Evolutionary conservation across 805 yeast species (phyloP).

Genomic region (Candida insectalens): DNA sequence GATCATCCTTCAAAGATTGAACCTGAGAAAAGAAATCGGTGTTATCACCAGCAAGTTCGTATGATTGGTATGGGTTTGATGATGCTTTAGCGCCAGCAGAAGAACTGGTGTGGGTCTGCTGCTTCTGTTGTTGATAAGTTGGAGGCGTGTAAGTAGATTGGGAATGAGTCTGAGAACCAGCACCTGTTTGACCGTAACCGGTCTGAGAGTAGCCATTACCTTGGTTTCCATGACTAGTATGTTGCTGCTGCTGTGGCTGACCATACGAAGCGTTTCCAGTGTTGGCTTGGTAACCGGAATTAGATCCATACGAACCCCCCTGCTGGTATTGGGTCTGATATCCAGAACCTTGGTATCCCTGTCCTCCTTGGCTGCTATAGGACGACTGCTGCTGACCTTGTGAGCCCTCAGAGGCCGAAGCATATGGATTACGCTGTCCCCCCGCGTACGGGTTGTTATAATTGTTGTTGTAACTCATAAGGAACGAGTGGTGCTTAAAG

Average conservation of each 20-base stretch:
- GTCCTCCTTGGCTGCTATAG: not conserved
- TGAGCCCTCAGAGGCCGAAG: not conserved
- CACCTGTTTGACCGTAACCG: not conserved
- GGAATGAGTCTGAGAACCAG: not conserved
- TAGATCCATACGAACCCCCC: not conserved
- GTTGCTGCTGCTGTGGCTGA: not conserved
- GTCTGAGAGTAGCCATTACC: not conserved
- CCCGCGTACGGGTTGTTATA: slow-evolving; percentile 3
- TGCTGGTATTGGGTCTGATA: not conserved
- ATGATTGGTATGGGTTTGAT: not conserved
- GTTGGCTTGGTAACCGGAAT: not conserved
- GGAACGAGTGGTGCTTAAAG: too few species aligned
- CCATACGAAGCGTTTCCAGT: not conserved
- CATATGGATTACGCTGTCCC: not conserved
- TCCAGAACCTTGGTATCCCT: not conserved
- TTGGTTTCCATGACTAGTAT: not conserved
- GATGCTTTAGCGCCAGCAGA: not conserved
- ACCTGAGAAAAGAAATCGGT: slow-evolving; percentile 56
- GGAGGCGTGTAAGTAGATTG: not conserved
- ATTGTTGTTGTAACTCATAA: slow-evolving; percentile 4
- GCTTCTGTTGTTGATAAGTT: not conserved
- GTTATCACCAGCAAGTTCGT: slow-evolving; percentile 1
- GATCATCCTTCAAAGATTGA: slow-evolving; percentile 55
- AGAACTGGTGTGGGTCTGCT: not conserved
- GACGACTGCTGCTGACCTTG: not conserved